Evolutionary conservation across 352 stramenopile species (phyloP), one percentile per base, ranked within the genome.

Genomic region (Globisporangium emineosum): DNA sequence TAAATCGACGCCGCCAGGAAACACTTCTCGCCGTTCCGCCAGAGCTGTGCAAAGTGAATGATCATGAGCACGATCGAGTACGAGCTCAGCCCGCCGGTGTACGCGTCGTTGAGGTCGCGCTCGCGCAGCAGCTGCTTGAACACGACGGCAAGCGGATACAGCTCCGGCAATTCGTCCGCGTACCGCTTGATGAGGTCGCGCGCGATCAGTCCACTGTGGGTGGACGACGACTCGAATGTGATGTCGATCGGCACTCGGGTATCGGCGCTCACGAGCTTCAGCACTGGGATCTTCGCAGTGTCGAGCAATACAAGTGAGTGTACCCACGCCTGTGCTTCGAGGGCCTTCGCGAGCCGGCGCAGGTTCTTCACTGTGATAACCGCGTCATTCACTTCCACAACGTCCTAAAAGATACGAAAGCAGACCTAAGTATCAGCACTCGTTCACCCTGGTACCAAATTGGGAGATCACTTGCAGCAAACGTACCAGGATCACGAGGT

Each of bases 51-150:
- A 29, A 94, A 94, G 64, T 94, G 86, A 57, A 96, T 87, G 60
- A 97, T 83, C 91, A 98, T 98, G 8, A 98, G 76, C 59, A 97
- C 88, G n/a, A 97, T 74, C 27, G 89, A 96, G 70, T 98, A 98
- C 56, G 87, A 97, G 60, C 88, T 97, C 3, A 98, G 73, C 2
- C 91, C 91, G 42, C 91, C 91, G 0, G 88, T 96, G 68, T 97
- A 98, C 9, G 89, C 87, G 66, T 98, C 90, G 65, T 98, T 97
- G 12, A 98, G 72, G 42, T 92, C 87, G 17, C 91, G 86, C 65
- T 93, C 88, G 10, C 88, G 85, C 45, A 98, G 73, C 19, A 97
- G 68, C 57, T 96, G 87, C 76, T 98, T 98, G 57, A 98, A 89
- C 2, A 97, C 80, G 59, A 98, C 86, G 0, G 87, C 86, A 12